Evolutionary conservation across 768 basidiomycete genomes (phyloP).

Genomic region (Suillus discolor): DNA sequence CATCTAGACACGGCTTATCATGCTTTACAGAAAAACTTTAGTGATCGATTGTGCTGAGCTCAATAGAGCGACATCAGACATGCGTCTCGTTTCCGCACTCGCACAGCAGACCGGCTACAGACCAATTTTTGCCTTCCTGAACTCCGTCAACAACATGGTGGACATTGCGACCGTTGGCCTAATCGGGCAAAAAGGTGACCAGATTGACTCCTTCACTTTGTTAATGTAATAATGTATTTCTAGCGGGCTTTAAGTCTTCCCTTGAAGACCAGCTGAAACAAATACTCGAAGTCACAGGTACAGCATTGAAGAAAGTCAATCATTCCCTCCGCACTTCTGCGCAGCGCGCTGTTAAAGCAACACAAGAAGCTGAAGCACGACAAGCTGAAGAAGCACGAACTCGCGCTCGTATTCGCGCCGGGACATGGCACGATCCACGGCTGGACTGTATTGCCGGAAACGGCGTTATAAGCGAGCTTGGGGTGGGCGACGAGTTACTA

Average conservation of each 20-base stretch:
- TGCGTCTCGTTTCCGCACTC: conserved; percentile 63
- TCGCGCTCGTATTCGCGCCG: conserved; percentile 54
- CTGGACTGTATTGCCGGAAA: conserved; percentile 85
- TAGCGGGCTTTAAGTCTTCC: conserved; percentile 83
- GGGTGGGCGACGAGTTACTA: conserved; percentile 74
- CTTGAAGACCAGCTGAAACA: conserved; percentile 82
- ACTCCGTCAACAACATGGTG: conserved; percentile 78
- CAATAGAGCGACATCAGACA: conserved; percentile 68
- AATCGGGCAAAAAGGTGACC: conserved; percentile 90
- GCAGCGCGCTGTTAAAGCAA: conserved; percentile 40
- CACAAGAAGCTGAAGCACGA: conserved; percentile 37
- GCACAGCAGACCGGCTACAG: conserved; percentile 87
- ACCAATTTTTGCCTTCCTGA: conserved; percentile 85
- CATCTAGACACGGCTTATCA: neutral
- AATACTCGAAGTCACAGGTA: conserved; percentile 78
- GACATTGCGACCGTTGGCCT: conserved; percentile 92
- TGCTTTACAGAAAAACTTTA: conserved; percentile 57
- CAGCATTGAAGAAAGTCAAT: conserved; percentile 67
- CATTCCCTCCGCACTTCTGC: conserved; percentile 49
- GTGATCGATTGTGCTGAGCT: conserved; percentile 85
- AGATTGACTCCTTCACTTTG: neutral
- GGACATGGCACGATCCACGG: conserved; percentile 85
- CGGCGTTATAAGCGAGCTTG: conserved; percentile 85
- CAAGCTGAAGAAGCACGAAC: conserved; percentile 41
- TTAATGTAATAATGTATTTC: neutral